A percentile compares a stretch with the other conserved stretches of the same genome.
Conservation (phyloP, 176 grass and related monocot species). For the Triticum turgidum region DNA sequence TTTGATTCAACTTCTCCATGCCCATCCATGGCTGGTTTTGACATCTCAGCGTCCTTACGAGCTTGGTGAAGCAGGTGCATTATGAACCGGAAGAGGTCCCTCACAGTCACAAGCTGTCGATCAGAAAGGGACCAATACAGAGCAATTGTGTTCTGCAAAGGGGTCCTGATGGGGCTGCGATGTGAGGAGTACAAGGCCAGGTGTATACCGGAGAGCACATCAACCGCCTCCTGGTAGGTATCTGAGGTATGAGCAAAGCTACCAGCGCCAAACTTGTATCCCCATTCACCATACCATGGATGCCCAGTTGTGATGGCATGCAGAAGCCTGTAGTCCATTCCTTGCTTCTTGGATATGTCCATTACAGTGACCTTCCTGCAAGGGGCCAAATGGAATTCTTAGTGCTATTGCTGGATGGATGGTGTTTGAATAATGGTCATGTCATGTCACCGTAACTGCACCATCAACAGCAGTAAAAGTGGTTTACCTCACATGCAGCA, state of each 20-base stretch:
- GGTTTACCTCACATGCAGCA: slow-evolving; percentile 73
- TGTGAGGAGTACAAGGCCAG: slow-evolving; percentile 61
- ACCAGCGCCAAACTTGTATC: slow-evolving; percentile 90
- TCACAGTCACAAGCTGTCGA: slow-evolving; percentile 45
- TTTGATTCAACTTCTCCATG: slow-evolving; percentile 14
- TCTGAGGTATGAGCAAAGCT: slow-evolving; percentile 76
- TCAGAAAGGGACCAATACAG: slow-evolving; percentile 74
- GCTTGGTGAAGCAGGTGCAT: slow-evolving; percentile 55
- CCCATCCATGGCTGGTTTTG: slow-evolving; percentile 19
- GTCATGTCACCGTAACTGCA: background rate
- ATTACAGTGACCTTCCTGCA: slow-evolving; percentile 95
- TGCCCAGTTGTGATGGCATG: slow-evolving; percentile 74
- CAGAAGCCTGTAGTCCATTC: slow-evolving; percentile 91
- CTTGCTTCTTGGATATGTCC: slow-evolving; percentile 94
- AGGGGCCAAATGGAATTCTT: background rate
- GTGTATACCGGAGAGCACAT: slow-evolving; percentile 56
- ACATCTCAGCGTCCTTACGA: background rate
- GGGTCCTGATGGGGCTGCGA: slow-evolving; percentile 38
- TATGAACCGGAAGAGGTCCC: slow-evolving; percentile 73
- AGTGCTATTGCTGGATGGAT: background rate
- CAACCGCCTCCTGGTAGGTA: slow-evolving; percentile 68
- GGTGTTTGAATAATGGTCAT: background rate
- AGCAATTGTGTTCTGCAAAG: slow-evolving; percentile 66
- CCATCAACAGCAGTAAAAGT: background rate
- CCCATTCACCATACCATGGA: slow-evolving; percentile 96